Evolutionary conservation across 1,139 yeast genomes (phyloP), one percentile per base, ranked within the genome.

Genomic region (Diutina siamensis): DNA sequence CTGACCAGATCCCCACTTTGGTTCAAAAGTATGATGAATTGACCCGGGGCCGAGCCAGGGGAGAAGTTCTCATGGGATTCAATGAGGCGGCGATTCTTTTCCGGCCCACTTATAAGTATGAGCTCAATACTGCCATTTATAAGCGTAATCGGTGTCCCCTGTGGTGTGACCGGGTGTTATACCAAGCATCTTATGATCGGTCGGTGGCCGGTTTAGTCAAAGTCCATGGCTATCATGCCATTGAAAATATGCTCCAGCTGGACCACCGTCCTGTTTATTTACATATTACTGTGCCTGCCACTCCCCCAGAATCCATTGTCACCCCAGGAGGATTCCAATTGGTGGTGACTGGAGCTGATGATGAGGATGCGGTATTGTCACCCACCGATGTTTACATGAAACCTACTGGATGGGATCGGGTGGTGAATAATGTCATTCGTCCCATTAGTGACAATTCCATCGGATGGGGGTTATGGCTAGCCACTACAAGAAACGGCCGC

Each of bases 91-190:
- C 64, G 17, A 70, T 88, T 13, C 56, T 55, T 0, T 88, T 88
- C 59, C 67, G 67, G 20, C 96, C 95, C 9, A 84, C 94, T 0
- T 88, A 83, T 65, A 88, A 88, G 61, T 84, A 67, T 57, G 59
- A 62, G 45, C 50, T 70, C 3, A 74, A 76, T 18, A 70, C 77
- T 0, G 68, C 69, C 7, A 63, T 65, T n/a, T 83, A 75, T 59
- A 74, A 77, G 51, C 46, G 60, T 3, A 80, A 78, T 51, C 64
- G 96, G 48, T 67, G 69, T 2, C 94, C 96, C 0, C 82, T 95
- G 3, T 88, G 95, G 95, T 87, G 96, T 60, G 97, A 88, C 58
- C 65, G 97, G 46, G 76, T 88, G 3, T 58, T 88, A 42, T 85
- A 66, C 55, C 74, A 76, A 48, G 59, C 70, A 1, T 67, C 73